These are phyloP conservation scores for Backusella westeae DNA, from an alignment of 192 early-diverging fungal genomes.

Conservation along the genomic window DNA sequence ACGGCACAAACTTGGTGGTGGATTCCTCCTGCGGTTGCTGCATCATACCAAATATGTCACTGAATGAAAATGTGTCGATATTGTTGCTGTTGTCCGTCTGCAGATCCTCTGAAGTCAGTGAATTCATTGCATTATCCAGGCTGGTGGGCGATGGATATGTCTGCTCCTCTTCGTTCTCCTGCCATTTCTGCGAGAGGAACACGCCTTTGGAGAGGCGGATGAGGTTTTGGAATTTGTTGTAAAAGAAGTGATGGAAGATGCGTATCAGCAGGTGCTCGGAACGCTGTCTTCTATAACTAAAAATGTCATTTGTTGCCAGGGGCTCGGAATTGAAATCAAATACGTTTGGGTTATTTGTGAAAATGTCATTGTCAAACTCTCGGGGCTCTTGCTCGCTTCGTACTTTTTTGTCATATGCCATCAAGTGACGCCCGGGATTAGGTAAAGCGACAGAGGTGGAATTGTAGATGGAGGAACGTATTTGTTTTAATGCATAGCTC, in stretches of 20 bases:
- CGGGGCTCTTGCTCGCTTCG: neutral
- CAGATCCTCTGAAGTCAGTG: neutral
- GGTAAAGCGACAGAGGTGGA: neutral
- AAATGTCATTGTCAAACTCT: neutral
- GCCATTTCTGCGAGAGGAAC: neutral
- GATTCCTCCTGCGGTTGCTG: neutral
- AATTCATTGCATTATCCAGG: neutral
- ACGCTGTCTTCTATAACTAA: neutral
- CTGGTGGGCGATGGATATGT: neutral
- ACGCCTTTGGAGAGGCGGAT: neutral
- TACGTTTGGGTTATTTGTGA: neutral
- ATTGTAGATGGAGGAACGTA: neutral
- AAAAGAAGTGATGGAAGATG: neutral
- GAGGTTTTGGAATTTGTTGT: neutral
- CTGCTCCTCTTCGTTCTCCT: neutral
- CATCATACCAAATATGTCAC: neutral
- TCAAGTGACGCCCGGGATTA: neutral
- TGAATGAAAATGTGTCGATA: conserved; percentile 5
- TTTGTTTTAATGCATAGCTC: neutral
- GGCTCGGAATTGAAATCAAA: neutral
- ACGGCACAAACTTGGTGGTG: neutral
- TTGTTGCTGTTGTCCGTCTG: neutral
- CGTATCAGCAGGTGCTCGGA: conserved; percentile 2
- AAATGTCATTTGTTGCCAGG: neutral
- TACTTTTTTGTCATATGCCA: neutral